These are phyloP conservation scores for Saturnispora ahearnii DNA, from an alignment of 805 yeast genomes.

Conservation along the genomic window DNA sequence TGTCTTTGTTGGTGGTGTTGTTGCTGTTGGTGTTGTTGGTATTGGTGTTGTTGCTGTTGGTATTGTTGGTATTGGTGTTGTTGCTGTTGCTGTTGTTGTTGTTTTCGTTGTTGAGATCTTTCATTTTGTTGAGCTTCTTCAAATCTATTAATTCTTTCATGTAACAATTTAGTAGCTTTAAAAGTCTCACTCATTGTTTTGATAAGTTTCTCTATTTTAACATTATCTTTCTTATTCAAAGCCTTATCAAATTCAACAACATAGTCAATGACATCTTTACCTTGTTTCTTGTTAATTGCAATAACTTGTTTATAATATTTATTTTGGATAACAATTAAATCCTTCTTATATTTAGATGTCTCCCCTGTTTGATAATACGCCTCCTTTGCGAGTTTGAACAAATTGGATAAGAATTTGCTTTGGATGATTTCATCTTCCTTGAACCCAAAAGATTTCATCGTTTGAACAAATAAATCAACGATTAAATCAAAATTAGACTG, in stretches of 20 bases:
- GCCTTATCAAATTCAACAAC: slow-evolving; percentile 14
- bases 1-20: slow-evolving; percentile 14
- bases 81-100: slow-evolving; percentile 39
- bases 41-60: slow-evolving; percentile 41
- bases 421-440: slow-evolving; percentile 16
- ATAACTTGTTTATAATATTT: slow-evolving; percentile 10
- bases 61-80: slow-evolving; percentile 35
- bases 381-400: slow-evolving; percentile 20
- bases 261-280: slow-evolving; percentile 11
- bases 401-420: slow-evolving; percentile 17
- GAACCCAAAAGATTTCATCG: slow-evolving; percentile 18
- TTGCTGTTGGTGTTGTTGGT: slow-evolving; percentile 27
- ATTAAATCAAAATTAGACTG: slow-evolving; percentile 23
- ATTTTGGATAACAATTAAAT: neutral
- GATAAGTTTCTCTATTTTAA: slow-evolving; percentile 33
- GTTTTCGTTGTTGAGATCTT: slow-evolving; percentile 34
- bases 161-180: slow-evolving; percentile 33
- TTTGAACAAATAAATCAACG: slow-evolving; percentile 13
- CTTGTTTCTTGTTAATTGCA: neutral
- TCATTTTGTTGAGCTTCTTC: slow-evolving; percentile 25
- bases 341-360: slow-evolving; percentile 1
- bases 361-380: slow-evolving; percentile 14
- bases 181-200: slow-evolving; percentile 29
- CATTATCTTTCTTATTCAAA: slow-evolving; percentile 20
- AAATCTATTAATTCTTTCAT: slow-evolving; percentile 17